phyloP scores from a whole-genome alignment of 1,139 yeast genomes.

The Kluyveromyces sp. region DNA sequence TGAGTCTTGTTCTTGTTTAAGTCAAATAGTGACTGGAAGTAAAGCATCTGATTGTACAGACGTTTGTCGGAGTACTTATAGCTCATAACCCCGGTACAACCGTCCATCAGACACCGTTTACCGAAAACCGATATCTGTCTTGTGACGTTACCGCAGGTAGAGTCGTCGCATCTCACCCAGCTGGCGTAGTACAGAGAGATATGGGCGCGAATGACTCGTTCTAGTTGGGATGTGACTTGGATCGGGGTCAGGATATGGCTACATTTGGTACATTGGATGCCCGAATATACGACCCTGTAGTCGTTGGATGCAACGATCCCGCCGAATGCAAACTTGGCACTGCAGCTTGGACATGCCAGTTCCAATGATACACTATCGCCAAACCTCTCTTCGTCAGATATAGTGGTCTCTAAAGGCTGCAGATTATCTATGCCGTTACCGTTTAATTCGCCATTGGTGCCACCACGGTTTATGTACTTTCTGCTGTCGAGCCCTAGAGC shows the following conservation, averaged over 20 bases:
- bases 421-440: conserved; percentile 41
- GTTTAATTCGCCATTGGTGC: conserved; percentile 29
- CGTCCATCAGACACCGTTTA: conserved; percentile 59
- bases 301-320: conserved; percentile 62
- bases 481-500: conserved; percentile 71
- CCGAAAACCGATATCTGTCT: conserved; percentile 89
- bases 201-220: conserved; percentile 57
- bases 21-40: conserved; percentile 73
- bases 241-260: conserved; percentile 42
- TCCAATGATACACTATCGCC: conserved; percentile 49
- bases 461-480: conserved; percentile 47
- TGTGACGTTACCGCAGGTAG: conserved; percentile 72
- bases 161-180: conserved; percentile 78
- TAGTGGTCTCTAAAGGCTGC: conserved; percentile 73
- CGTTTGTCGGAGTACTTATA: conserved; percentile 72
- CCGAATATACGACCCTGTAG: conserved; percentile 55
- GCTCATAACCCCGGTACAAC: conserved; percentile 79
- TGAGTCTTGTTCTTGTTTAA: conserved; percentile 65
- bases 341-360: conserved; percentile 58
- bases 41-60: conserved; percentile 79
- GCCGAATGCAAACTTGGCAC: conserved; percentile 53
- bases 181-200: conserved; percentile 77
- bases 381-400: conserved; percentile 78
- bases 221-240: conserved; percentile 64
- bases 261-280: conserved; percentile 66